Conservation (phyloP, 805 yeast genomes). For the Metschnikowia anglica region DNA sequence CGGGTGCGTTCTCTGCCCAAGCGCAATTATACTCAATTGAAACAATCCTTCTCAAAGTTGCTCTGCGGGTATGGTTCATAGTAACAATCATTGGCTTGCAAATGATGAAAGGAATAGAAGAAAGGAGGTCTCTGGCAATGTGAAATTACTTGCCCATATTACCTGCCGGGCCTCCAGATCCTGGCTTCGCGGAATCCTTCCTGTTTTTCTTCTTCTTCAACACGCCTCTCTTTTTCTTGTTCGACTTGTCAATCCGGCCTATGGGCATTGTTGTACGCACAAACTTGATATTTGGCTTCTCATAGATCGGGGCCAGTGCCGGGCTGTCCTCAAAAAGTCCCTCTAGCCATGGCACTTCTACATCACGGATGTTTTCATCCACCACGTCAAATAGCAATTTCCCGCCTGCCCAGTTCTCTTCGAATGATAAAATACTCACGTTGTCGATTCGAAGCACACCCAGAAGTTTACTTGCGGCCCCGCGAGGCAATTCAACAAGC, state of each 20-base stretch:
- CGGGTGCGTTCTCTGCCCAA: too few relatives aligned
- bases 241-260: slow-evolving; percentile 2
- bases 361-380: slow-evolving; percentile 32
- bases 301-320: slow-evolving; percentile 1
- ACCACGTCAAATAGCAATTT: slow-evolving; percentile 30
- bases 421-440: slow-evolving; percentile 36
- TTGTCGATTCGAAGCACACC: slow-evolving; percentile 28
- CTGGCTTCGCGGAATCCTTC: background rate
- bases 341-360: slow-evolving; percentile 48
- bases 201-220: slow-evolving; percentile 9
- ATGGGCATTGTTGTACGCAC: slow-evolving; percentile 16
- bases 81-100: too few relatives aligned
- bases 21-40: too few relatives aligned
- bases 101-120: too few relatives aligned
- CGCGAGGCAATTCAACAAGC: slow-evolving; percentile 60
- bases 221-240: slow-evolving; percentile 1
- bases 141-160: background rate
- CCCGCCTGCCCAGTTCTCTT: slow-evolving; percentile 29
- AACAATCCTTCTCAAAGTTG: too few relatives aligned
- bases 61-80: too few relatives aligned
- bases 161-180: background rate
- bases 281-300: slow-evolving; percentile 16
- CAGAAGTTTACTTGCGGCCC: slow-evolving; percentile 33
- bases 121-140: too few relatives aligned
- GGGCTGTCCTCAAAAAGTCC: slow-evolving; percentile 25